Conservation (phyloP, 306 rosid species). For the Prunus dulcis region DNA sequence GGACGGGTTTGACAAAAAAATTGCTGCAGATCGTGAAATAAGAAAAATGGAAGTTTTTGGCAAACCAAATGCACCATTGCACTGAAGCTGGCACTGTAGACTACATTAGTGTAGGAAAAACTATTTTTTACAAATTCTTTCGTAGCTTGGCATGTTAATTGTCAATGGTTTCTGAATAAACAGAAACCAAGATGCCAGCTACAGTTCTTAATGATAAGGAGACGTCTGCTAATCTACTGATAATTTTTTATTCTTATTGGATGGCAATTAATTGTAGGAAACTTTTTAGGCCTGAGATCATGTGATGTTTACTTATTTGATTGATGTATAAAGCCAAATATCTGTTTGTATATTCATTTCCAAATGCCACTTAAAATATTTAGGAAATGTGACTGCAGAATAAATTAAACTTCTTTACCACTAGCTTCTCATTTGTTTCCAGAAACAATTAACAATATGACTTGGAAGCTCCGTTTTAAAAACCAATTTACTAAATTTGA, state of each 20-base stretch:
- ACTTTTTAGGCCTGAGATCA: neutral
- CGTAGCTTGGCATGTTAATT: neutral
- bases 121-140: neutral
- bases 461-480: no score
- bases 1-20: conserved; percentile 9
- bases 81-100: conserved; percentile 1
- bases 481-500: no score
- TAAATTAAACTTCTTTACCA: no score
- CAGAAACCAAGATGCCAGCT: neutral
- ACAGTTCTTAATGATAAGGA: neutral
- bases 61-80: neutral
- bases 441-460: no score
- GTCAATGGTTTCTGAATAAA: neutral
- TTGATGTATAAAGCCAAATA: neutral
- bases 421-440: no score
- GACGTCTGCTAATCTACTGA: neutral
- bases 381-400: no score
- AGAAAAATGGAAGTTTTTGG: no score
- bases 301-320: neutral
- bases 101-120: neutral
- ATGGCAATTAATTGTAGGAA: neutral
- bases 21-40: neutral
- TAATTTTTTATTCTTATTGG: neutral
- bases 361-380: neutral
- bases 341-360: neutral